Percentiles rank a stretch among this genome's conserved stretches.
phyloP scores from a whole-genome alignment of 2,329 filamentous ascomycete genomes.

The Periconia macrospinosa region DNA sequence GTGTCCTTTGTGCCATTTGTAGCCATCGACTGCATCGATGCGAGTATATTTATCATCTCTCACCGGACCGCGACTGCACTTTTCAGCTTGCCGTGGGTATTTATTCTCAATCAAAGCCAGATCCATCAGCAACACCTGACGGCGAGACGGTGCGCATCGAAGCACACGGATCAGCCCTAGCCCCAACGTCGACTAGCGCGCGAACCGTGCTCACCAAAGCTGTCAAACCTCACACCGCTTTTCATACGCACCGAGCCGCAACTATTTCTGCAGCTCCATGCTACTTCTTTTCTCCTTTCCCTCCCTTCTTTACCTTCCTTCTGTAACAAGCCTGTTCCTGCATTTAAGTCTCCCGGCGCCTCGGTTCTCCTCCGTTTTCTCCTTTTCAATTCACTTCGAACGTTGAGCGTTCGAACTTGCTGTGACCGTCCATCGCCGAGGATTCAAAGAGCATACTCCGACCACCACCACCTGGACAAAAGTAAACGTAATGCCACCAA shows the following conservation, averaged over 20 bases:
- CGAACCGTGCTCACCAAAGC: conserved; percentile 32
- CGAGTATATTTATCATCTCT: background rate
- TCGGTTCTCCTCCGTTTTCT: conserved; percentile 7
- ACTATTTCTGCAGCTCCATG: conserved; percentile 21
- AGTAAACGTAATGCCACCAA: conserved; percentile 36
- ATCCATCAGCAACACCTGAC: conserved; percentile 8
- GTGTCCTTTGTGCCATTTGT: too few relatives aligned
- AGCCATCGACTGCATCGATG: background rate
- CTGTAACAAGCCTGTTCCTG: conserved; percentile 10
- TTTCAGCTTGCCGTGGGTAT: background rate
- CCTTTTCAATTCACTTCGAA: conserved; percentile 1
- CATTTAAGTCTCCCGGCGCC: conserved; percentile 11
- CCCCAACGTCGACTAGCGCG: conserved; percentile 21
- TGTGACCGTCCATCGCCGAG: background rate
- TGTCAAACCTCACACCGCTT: conserved; percentile 43
- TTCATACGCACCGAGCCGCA: conserved; percentile 29
- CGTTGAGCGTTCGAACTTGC: conserved; percentile 1
- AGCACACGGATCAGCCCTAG: conserved; percentile 35
- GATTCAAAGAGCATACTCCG: background rate
- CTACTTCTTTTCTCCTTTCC: conserved; percentile 15
- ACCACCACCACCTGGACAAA: background rate
- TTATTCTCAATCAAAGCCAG: background rate
- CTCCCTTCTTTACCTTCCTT: conserved; percentile 25
- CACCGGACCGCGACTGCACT: background rate
- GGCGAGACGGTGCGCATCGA: conserved; percentile 24